Base-by-base conservation (phyloP, 1,284 basidiomycete species). In the Sphagnurus paluster region DNA sequence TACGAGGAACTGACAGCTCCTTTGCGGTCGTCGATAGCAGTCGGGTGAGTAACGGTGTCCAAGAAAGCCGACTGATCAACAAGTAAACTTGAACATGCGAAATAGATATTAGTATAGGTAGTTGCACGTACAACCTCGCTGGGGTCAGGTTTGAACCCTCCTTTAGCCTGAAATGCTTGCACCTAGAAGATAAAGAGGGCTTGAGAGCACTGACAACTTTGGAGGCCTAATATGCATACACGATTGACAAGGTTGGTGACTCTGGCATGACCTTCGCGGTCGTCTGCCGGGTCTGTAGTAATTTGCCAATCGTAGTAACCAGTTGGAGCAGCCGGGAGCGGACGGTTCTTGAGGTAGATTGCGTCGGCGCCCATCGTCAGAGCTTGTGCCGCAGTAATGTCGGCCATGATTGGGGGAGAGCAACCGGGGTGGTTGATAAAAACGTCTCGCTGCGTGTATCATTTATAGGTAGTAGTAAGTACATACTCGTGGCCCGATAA, bases 1-100 rank as follows among this genome's bases (percentile, higher is more conserved):
- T 23, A 9, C 2, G 28, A 24, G 45, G 10, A 1, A 44, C 63
- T 44, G 42, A 68, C 66, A 10, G 60, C 59, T 20, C 63, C 63
- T 36, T 62, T 58, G 17, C 69, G 63, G 46, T 71, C 69, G 50
- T 71, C 61, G 11, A 66, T 54, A 2, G 63, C 61, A 21, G 63
- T 56, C 4, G 66, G 65, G 39, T 68, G 53, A 4, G 51, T 38
- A 2, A 55, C 45, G 3, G 56, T 40, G 42, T 69, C 61, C 14
- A 65, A 9, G 46, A 68, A 62, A 5, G 62, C 63, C 26, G 36
- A 53, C 64, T 65, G 33, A 20, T 4, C 13, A 10, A 32, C n/a
- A 32, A 32, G 11, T 6, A 26, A 11, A 10, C 9, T n/a, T 13
- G 6, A 28, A 11, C 44, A 28, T 26, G 13, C 11, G 14, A n/a